These are phyloP conservation scores for Puccinia brachypodii DNA, from an alignment of 1,284 basidiomycete genomes.

Conservation along the genomic window DNA sequence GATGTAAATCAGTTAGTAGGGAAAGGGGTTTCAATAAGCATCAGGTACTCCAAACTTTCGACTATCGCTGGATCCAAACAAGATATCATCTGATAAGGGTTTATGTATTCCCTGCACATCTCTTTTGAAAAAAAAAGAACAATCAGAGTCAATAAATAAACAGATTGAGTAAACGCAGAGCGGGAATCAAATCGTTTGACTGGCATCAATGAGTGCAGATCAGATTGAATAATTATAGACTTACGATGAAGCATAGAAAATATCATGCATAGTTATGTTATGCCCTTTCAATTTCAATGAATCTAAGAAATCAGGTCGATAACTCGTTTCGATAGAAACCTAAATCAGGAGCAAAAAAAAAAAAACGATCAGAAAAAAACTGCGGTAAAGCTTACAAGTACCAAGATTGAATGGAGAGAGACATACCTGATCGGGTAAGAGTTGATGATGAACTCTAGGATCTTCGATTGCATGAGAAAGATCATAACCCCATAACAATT, in stretches of 20 bases:
- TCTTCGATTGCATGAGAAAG: conserved; percentile 76
- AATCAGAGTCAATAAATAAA: too few species aligned
- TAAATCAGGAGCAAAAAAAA: too few species aligned
- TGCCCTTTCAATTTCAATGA: conserved; percentile 29
- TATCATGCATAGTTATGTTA: conserved; percentile 31
- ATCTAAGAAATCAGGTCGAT: conserved; percentile 33
- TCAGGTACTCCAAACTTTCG: conserved; percentile 34
- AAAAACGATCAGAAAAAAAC: neutral
- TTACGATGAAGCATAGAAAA: conserved; percentile 17
- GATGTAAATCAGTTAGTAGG: too few species aligned
- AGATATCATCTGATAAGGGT: neutral
- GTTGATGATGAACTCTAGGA: conserved; percentile 86
- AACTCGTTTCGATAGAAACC: conserved; percentile 33
- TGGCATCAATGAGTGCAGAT: too few species aligned
- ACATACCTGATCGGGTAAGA: conserved; percentile 66
- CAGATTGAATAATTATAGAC: too few species aligned
- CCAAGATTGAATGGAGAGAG: neutral
- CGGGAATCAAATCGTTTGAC: too few species aligned
- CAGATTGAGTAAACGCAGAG: too few species aligned
- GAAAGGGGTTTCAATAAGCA: conserved; percentile 47
- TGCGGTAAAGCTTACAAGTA: neutral
- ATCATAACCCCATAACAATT: conserved; percentile 78
- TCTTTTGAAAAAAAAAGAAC: neutral
- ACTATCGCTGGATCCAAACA: conserved; percentile 39
- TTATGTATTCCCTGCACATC: conserved; percentile 25